Conservation (phyloP, 129 eudicot species). For the Artemisia annua region DNA sequence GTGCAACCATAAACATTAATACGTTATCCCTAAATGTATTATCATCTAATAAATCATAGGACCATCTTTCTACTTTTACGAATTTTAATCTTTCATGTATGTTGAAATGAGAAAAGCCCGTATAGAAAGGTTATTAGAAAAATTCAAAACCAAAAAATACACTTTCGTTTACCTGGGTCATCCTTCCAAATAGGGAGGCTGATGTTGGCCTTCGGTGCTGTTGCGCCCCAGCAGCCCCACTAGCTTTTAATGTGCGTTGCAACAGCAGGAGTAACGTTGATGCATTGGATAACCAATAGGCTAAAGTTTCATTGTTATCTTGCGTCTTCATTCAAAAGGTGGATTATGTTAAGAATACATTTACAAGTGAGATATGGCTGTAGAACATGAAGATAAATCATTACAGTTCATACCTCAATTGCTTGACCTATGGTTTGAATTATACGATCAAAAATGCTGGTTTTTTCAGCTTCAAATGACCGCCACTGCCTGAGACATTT, state of each 20-base stretch:
- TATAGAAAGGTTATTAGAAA: too few relatives aligned
- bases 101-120: too few relatives aligned
- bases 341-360: slow-evolving; percentile 13
- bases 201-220: slow-evolving; percentile 79
- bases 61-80: too few relatives aligned
- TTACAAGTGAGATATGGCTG: neutral
- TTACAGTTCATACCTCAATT: slow-evolving; percentile 61
- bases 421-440: slow-evolving; percentile 91
- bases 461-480: slow-evolving; percentile 82
- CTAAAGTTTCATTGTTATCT: slow-evolving; percentile 76
- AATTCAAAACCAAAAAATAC: too few relatives aligned
- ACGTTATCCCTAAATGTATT: too few relatives aligned
- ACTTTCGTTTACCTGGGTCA: slow-evolving; percentile 71
- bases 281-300: slow-evolving; percentile 93
- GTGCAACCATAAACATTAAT: too few relatives aligned
- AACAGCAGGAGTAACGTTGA: slow-evolving; percentile 72
- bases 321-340: slow-evolving; percentile 60
- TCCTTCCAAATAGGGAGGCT: slow-evolving; percentile 64
- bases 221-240: slow-evolving; percentile 83
- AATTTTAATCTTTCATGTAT: too few relatives aligned
- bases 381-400: neutral
- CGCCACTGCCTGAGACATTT: slow-evolving; percentile 92
- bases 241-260: slow-evolving; percentile 86
- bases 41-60: too few relatives aligned
- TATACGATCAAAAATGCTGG: slow-evolving; percentile 89